Conservation (phyloP, 345 rosid species). For the Abelmoschus esculentus region DNA sequence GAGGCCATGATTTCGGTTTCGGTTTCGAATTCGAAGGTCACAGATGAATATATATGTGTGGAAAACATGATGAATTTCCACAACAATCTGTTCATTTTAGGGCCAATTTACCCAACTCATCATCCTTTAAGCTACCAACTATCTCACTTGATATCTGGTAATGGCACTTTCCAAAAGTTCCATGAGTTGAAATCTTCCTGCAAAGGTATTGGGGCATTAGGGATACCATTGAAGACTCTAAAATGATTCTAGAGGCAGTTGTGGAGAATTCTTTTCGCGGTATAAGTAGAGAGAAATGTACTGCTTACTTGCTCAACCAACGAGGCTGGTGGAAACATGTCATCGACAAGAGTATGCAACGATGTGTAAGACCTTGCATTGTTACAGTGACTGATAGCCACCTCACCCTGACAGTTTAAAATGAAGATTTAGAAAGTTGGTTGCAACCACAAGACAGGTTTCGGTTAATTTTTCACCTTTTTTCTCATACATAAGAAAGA, state of each 20-base stretch:
- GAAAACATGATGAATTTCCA: too few relatives aligned
- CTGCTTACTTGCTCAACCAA: conserved; percentile 64
- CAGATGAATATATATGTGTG: too few relatives aligned
- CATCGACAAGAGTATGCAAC: conserved; percentile 79
- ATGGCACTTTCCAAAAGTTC: conserved; percentile 76
- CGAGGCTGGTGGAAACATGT: conserved; percentile 87
- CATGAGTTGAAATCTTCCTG: conserved; percentile 86
- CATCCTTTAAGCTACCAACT: neutral
- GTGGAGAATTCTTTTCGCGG: neutral
- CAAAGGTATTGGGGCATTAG: conserved; percentile 5
- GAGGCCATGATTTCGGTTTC: too few relatives aligned
- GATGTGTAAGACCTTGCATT: conserved; percentile 78
- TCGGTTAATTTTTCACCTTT: neutral
- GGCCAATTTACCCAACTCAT: too few relatives aligned
- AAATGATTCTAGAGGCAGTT: too few relatives aligned
- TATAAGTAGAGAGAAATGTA: neutral
- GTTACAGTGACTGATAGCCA: conserved; percentile 69
- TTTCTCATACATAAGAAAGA: neutral
- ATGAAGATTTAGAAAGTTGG: neutral
- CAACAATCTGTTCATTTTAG: too few relatives aligned
- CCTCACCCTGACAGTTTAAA: conserved; percentile 59
- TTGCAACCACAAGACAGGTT: neutral
- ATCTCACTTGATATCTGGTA: conserved; percentile 43
- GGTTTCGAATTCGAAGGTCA: too few relatives aligned
- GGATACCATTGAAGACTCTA: neutral